These are phyloP conservation scores for Aureobasidium subglaciale DNA, from an alignment of 2,329 filamentous ascomycete species.

Conservation along the genomic window DNA sequence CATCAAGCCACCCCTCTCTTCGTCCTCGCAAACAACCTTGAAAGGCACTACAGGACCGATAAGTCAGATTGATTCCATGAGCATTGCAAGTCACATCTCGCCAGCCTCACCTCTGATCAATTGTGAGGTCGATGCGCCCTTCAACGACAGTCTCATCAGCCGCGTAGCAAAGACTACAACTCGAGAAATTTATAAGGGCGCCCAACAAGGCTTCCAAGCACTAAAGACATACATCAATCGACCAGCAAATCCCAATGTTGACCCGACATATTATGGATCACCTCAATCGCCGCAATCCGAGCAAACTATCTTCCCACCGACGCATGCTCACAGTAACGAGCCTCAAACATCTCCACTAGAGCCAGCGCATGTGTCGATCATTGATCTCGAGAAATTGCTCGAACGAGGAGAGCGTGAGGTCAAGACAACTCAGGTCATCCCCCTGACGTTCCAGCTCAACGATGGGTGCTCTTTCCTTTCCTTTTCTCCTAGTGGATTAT, in stretches of 20 bases:
- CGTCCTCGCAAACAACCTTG: constrained; percentile 62
- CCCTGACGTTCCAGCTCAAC: constrained; percentile 64
- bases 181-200: constrained; percentile 67
- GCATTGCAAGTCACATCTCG: constrained; percentile 52
- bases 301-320: constrained; percentile 56
- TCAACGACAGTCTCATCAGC: constrained; percentile 54
- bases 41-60: constrained; percentile 45
- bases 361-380: constrained; percentile 65
- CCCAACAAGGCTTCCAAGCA: constrained; percentile 65
- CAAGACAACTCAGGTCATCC: constrained; percentile 48
- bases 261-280: constrained; percentile 11
- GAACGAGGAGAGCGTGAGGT: constrained; percentile 41
- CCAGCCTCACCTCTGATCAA: constrained; percentile 62
- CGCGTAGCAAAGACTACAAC: constrained; percentile 70
- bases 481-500: constrained; percentile 66
- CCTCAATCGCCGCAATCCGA: constrained; percentile 28
- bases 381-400: constrained; percentile 59
- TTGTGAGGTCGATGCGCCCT: constrained; percentile 54
- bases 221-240: constrained; percentile 75
- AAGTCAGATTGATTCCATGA: constrained; percentile 49
- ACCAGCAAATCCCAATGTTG: constrained; percentile 3
- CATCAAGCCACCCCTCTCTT: constrained; percentile 61
- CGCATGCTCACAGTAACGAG: constrained; percentile 58
- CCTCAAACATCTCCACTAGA: constrained; percentile 50
- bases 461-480: constrained; percentile 76